These are phyloP conservation scores for Syzygium jambos DNA, from an alignment of 345 rosid genomes.

Conservation along the genomic window DNA sequence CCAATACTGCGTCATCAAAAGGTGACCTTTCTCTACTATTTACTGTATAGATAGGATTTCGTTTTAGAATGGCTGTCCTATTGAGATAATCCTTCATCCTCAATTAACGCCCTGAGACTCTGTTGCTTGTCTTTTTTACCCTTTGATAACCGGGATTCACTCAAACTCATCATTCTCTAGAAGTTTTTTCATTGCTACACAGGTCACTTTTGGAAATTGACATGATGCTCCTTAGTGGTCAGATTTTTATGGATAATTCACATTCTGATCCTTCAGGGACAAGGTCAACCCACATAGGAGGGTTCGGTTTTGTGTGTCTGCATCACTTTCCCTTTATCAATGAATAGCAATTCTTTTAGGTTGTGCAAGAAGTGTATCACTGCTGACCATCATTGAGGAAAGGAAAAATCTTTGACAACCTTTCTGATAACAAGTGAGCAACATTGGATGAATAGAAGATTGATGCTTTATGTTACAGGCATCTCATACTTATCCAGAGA, in stretches of 20 bases:
- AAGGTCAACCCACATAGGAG: not conserved
- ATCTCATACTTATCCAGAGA: constrained; percentile 78
- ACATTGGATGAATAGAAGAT: not conserved
- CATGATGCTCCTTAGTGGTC: not conserved
- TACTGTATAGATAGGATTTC: not conserved
- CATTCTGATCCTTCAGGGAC: not conserved
- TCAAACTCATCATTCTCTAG: not conserved
- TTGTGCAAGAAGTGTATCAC: not conserved
- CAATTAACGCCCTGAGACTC: not conserved
- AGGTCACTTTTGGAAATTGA: not conserved
- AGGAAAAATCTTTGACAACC: not conserved
- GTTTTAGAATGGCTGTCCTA: not conserved
- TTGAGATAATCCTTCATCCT: not conserved
- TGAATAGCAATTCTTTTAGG: not conserved
- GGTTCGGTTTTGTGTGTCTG: not conserved
- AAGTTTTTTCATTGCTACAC: not conserved
- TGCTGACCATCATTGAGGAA: not conserved
- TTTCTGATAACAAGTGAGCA: not conserved
- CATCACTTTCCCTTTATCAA: not conserved
- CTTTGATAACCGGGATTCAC: not conserved
- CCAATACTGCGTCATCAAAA: not conserved
- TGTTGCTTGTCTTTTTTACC: not conserved
- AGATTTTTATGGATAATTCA: not conserved
- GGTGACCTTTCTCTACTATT: not conserved
- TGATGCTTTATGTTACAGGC: constrained; percentile 27